phyloP scores from a whole-genome alignment of 164 flowering plant genomes.

The Santalum album region DNA sequence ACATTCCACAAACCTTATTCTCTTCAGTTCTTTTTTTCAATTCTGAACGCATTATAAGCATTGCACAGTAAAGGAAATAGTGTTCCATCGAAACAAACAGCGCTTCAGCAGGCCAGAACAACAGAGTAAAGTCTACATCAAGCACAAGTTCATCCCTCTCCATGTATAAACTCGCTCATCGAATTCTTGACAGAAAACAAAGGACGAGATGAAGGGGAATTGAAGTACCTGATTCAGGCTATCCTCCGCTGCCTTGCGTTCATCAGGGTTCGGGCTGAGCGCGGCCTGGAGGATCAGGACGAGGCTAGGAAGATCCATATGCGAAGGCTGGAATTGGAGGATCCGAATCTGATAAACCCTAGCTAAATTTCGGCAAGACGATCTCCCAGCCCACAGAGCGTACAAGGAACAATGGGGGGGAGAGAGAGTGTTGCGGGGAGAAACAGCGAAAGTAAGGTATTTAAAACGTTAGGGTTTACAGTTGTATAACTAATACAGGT shows the following conservation, averaged over 20 bases:
- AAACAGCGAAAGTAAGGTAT: background rate
- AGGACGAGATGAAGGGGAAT: no score
- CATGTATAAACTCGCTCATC: no score
- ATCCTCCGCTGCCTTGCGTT: conserved; percentile 85
- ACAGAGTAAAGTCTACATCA: no score
- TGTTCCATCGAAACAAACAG: no score
- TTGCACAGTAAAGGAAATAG: no score
- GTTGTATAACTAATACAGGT: background rate
- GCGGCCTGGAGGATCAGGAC: conserved; percentile 77
- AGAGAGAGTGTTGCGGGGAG: background rate
- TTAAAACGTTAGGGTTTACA: background rate
- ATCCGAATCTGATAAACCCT: background rate
- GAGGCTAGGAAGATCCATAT: conserved; percentile 78
- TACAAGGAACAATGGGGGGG: background rate
- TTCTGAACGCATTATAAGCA: no score
- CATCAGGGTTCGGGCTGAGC: conserved; percentile 81
- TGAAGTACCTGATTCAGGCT: conserved; percentile 73
- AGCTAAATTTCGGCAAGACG: background rate
- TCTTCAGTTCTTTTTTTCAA: no score
- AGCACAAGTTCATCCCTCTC: no score
- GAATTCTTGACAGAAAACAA: no score
- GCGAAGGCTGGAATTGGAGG: conserved; percentile 9
- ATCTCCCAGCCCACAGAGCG: background rate
- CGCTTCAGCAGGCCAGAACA: no score
- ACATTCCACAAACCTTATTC: no score